Evolutionary conservation across 2,329 filamentous ascomycete species (phyloP).

Genomic region (Hymenoscyphus linearis): DNA sequence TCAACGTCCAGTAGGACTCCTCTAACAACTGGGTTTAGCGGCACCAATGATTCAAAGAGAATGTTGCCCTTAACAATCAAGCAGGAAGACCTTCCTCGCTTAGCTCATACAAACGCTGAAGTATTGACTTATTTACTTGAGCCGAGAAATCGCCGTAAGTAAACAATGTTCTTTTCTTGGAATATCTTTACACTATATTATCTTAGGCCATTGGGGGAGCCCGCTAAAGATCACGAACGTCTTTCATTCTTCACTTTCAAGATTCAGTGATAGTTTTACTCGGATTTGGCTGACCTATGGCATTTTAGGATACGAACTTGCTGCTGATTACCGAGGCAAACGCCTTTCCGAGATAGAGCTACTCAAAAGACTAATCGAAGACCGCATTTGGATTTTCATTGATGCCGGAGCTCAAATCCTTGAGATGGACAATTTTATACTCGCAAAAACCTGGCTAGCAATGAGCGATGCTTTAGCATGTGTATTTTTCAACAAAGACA

Average conservation of each 20-base stretch:
- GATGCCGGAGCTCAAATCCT: slow-evolving; percentile 61
- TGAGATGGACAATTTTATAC: slow-evolving; percentile 46
- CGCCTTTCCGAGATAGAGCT: slow-evolving; percentile 43
- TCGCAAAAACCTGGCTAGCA: slow-evolving; percentile 22
- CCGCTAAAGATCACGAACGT: too few species aligned
- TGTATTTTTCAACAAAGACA: slow-evolving; percentile 15
- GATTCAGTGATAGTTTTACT: background rate
- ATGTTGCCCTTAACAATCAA: slow-evolving; percentile 56
- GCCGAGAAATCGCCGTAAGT: slow-evolving; percentile 38
- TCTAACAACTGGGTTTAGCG: slow-evolving; percentile 63
- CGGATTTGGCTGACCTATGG: background rate
- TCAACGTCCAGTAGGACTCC: slow-evolving; percentile 36
- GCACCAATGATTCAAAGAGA: slow-evolving; percentile 60
- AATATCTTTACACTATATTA: too few species aligned
- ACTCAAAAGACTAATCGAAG: slow-evolving; percentile 35
- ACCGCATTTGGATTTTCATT: slow-evolving; percentile 49
- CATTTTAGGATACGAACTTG: slow-evolving; percentile 35
- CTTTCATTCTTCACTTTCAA: too few species aligned
- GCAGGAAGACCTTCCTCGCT: slow-evolving; percentile 52
- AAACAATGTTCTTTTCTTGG: too few species aligned
- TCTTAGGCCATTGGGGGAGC: too few species aligned
- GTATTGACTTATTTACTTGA: slow-evolving; percentile 55
- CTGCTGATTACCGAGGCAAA: slow-evolving; percentile 37
- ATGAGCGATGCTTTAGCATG: slow-evolving; percentile 11
- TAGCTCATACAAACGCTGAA: slow-evolving; percentile 58